Evolutionary conservation across 2,329 filamentous ascomycete genomes (phyloP), one percentile per base, ranked within the genome.

Genomic region (Chaetomium sp.): DNA sequence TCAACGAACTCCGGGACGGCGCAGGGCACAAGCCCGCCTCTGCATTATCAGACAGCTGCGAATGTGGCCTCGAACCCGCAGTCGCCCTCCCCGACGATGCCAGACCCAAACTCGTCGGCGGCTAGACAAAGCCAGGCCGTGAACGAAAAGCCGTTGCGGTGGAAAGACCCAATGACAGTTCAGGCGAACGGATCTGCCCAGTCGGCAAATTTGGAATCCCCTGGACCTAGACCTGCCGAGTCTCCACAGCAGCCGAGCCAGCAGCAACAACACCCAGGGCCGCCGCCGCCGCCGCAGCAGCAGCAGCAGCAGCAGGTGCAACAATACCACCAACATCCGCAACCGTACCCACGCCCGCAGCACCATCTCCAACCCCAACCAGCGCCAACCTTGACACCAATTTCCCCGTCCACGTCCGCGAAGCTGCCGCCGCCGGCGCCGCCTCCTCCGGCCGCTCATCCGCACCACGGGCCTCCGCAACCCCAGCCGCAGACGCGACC

Each of bases 101-200:
- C 21, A 13, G 21, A 12, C 6, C 23, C 55, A 19, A 27, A 47
- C 16, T 29, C 21, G 16, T 47, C 57, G 13, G 21, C 21, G 12
- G 27, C 38, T 9, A 35, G 51, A n/a, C 51, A 33, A 35, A 50
- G 29, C 21, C 60, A 62, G 29, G 4, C 53, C 1, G 25, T 3
- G 38, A 45, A 56, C 50, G 29, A 23, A 31, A 33, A 67, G n/a
- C 56, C 57, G 31, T 29, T 65, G 35, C 67, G 65, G 19, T 64
- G 65, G 68, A 53, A 50, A 59, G 66, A 65, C 21, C 70, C 66
- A 60, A 66, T 67, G 50, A 67, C 68, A 21, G 63, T 66, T n/a
- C 60, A 68, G 19, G 54, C 12, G 21, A 25, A 57, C 55, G 35
- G 35, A 29, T 27, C 50, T 31, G 54, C 65, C 21, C 60, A 69